These are phyloP conservation scores for Pythium sp. DNA, from an alignment of 352 stramenopile genomes.

Conservation along the genomic window DNA sequence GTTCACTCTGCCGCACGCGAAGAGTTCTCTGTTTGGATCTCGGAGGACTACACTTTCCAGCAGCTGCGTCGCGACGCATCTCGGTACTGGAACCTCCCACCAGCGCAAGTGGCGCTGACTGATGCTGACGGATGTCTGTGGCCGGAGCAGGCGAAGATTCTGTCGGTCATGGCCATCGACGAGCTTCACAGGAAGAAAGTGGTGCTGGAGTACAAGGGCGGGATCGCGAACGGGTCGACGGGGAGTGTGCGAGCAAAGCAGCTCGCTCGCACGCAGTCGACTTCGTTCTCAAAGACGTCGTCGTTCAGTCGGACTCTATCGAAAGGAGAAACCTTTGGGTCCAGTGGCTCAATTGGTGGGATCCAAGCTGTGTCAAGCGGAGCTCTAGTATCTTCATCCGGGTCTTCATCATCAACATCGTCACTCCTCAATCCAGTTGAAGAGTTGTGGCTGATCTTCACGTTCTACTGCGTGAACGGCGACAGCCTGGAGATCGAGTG, in stretches of 20 bases:
- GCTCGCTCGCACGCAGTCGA: slow-evolving; percentile 17
- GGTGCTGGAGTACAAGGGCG: slow-evolving; percentile 49
- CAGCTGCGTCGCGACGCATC: slow-evolving; percentile 66
- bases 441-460: slow-evolving; percentile 77
- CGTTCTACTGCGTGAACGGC: slow-evolving; percentile 78
- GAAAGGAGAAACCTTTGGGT: background rate
- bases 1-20: slow-evolving; percentile 46
- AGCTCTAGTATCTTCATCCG: background rate
- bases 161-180: slow-evolving; percentile 53
- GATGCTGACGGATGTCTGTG: slow-evolving; percentile 70
- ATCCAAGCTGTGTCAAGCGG: background rate
- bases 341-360: background rate
- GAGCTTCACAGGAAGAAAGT: slow-evolving; percentile 48
- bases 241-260: slow-evolving; percentile 10
- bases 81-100: slow-evolving; percentile 64
- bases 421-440: slow-evolving; percentile 37
- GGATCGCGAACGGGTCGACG: slow-evolving; percentile 3
- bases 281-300: background rate
- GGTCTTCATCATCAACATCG: background rate
- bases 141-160: slow-evolving; percentile 72
- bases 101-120: slow-evolving; percentile 38
- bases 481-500: slow-evolving; percentile 70
- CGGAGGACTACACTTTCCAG: slow-evolving; percentile 72
- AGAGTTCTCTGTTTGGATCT: slow-evolving; percentile 68
- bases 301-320: slow-evolving; percentile 6